These are phyloP conservation scores for Yamadazyma friedrichii DNA, from an alignment of 1,139 yeast species.

Conservation along the genomic window DNA sequence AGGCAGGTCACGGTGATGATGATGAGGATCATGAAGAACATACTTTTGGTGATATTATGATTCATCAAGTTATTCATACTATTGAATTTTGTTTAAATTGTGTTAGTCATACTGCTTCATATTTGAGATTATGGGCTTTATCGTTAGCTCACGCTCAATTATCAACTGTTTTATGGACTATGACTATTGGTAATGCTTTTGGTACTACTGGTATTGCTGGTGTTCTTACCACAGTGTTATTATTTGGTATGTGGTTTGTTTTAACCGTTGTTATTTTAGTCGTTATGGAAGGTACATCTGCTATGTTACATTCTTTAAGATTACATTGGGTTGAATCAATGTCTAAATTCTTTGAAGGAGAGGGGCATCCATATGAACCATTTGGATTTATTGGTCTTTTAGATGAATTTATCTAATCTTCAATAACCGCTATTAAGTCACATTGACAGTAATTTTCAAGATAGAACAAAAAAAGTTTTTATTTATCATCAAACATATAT, in stretches of 20 bases:
- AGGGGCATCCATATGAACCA: conserved; percentile 70
- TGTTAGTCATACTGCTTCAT: conserved; percentile 79
- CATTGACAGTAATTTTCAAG: background rate
- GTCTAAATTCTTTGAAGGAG: conserved; percentile 85
- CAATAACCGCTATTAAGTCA: background rate
- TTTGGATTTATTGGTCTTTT: conserved; percentile 48
- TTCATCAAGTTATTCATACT: conserved; percentile 77
- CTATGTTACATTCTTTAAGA: conserved; percentile 82
- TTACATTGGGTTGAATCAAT: conserved; percentile 87
- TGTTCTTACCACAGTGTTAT: conserved; percentile 50
- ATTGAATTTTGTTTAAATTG: conserved; percentile 78
- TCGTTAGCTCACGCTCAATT: conserved; percentile 79
- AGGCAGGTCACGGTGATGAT: conserved; percentile 42
- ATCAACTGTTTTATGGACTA: conserved; percentile 72
- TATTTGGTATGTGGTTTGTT: conserved; percentile 79
- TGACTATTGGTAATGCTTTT: conserved; percentile 66
- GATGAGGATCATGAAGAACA: conserved; percentile 55
- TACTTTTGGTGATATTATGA: conserved; percentile 72
- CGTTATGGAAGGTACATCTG: conserved; percentile 84
- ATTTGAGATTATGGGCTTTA: conserved; percentile 75
- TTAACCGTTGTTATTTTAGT: conserved; percentile 73
- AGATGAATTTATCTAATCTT: conserved; percentile 14
- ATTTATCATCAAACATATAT: background rate
- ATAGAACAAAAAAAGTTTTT: background rate
- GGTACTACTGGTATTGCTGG: conserved; percentile 51